Percentiles rank a stretch among this genome's conserved stretches.
These are phyloP conservation scores for Thymus mandschuricus DNA, from an alignment of 257 asterid genomes.

Conservation along the genomic window DNA sequence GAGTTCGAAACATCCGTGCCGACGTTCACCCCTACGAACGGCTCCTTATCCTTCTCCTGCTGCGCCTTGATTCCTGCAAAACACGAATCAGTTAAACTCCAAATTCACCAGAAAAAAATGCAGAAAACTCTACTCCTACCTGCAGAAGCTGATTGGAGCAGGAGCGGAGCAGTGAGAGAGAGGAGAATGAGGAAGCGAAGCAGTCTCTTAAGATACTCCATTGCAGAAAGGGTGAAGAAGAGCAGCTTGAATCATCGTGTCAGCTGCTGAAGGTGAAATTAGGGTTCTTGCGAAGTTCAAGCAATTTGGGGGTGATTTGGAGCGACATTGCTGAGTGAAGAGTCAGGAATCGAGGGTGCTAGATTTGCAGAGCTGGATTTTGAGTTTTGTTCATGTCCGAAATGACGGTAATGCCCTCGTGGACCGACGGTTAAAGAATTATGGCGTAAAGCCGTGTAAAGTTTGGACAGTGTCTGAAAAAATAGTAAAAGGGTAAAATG, in stretches of 20 bases:
- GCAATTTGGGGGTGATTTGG: slow-evolving; percentile 41
- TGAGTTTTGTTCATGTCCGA: slow-evolving; percentile 12
- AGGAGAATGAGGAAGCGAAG: slow-evolving; percentile 37
- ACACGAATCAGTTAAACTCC: slow-evolving; percentile 4
- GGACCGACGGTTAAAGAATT: slow-evolving; percentile 49
- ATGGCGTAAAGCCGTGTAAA: slow-evolving; percentile 12
- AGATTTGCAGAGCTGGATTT: slow-evolving; percentile 35
- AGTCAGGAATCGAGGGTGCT: slow-evolving; percentile 1
- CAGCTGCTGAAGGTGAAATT: slow-evolving; percentile 36
- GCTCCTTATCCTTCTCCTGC: slow-evolving; percentile 55
- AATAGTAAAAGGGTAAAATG: not conserved
- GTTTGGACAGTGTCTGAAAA: slow-evolving; percentile 27
- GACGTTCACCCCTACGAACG: slow-evolving; percentile 88
- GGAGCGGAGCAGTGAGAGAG: slow-evolving; percentile 27
- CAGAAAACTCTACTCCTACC: slow-evolving; percentile 41
- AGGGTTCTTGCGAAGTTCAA: slow-evolving; percentile 24
- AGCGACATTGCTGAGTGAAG: slow-evolving; percentile 31
- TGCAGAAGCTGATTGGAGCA: slow-evolving; percentile 39
- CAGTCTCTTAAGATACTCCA: slow-evolving; percentile 56
- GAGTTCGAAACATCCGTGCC: slow-evolving; percentile 87
- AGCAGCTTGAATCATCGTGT: slow-evolving; percentile 60
- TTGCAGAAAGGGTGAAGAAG: slow-evolving; percentile 37
- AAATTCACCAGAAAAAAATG: not conserved
- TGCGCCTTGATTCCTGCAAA: slow-evolving; percentile 63
- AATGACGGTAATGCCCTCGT: slow-evolving; percentile 54